Evolutionary conservation across 305 asterid species (phyloP), one percentile per base, ranked within the genome.

Genomic region (Solanum aculeatissimum): DNA sequence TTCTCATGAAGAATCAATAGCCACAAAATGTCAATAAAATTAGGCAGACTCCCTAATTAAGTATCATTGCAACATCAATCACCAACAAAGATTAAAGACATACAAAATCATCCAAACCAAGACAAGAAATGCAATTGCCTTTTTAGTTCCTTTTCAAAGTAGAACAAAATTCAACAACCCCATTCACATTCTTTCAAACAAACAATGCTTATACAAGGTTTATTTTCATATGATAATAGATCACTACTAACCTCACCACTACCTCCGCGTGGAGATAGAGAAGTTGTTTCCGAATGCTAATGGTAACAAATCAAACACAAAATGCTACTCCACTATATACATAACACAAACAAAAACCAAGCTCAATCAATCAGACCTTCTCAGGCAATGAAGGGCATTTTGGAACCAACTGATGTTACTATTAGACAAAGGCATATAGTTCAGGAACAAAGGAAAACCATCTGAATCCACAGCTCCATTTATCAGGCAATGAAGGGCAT

Each of bases 391-490:
- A n/a, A n/a, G n/a, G n/a, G n/a, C n/a, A n/a, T n/a, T 69, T 7
- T 27, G 9, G 7, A 49, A 49, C 27, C 16, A 9, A 49, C 3
- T 9, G 65, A 51, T 29, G 25, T 27, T 77, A 32, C 11, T 15
- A 2, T 58, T 53, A 83, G 23, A 69, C 91, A 47, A 69, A 49
- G 25, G 93, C 85, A 86, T 87, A 88, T 9, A 92, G 82, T 84
- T 93, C 87, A 7, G 97, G 95, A 84, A 88, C 93, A 71, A 92
- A 94, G 77, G 98, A 89, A 81, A 94, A 93, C 95, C 98, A 94
- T 88, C 88, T 87, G 88, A 94, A 94, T 27, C 98, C 98, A 70
- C 95, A 93, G 58, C 94, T 94, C 98, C 95, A 94, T 88, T 94
- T 94, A 12, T 90, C 90, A 14, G 95, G 93, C 90, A 93, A 89